Evolutionary conservation across 2,329 filamentous ascomycete species (phyloP).

Genomic region (Trichophyton benhamiae): DNA sequence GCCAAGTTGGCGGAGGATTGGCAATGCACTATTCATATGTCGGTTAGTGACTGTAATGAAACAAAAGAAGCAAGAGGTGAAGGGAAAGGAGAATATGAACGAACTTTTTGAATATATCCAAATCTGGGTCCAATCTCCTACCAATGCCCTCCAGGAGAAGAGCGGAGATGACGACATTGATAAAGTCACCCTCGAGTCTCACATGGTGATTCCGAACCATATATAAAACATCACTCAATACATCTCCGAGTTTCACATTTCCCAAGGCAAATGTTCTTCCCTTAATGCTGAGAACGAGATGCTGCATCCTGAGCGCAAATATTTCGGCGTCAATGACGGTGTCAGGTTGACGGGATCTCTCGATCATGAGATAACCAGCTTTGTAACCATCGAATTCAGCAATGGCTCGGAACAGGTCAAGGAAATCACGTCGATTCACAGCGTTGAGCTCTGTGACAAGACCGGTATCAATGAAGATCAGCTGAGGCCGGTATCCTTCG

Average conservation of each 20-base stretch:
- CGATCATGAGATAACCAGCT: conserved; percentile 89
- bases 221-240: conserved; percentile 73
- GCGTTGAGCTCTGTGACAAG: conserved; percentile 87
- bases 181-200: conserved; percentile 88
- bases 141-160: conserved; percentile 89
- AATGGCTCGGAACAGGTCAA: conserved; percentile 89
- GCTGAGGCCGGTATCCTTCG: conserved; percentile 82
- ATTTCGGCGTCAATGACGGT: conserved; percentile 80
- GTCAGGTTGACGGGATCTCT: conserved; percentile 83
- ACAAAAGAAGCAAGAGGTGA: neutral
- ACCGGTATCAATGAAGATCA: conserved; percentile 95
- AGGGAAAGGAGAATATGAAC: conserved; percentile 16
- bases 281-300: conserved; percentile 84
- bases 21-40: conserved; percentile 55
- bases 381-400: conserved; percentile 96
- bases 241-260: conserved; percentile 91
- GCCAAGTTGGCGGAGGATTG: conserved; percentile 78
- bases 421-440: conserved; percentile 75
- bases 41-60: conserved; percentile 4
- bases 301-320: conserved; percentile 93
- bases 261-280: conserved; percentile 80
- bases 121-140: conserved; percentile 66
- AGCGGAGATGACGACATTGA: conserved; percentile 95
- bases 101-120: conserved; percentile 71
- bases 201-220: conserved; percentile 94